These are phyloP conservation scores for Penicillium macrosclerotiorum DNA, from an alignment of 495 filamentous ascomycete species.

Conservation along the genomic window DNA sequence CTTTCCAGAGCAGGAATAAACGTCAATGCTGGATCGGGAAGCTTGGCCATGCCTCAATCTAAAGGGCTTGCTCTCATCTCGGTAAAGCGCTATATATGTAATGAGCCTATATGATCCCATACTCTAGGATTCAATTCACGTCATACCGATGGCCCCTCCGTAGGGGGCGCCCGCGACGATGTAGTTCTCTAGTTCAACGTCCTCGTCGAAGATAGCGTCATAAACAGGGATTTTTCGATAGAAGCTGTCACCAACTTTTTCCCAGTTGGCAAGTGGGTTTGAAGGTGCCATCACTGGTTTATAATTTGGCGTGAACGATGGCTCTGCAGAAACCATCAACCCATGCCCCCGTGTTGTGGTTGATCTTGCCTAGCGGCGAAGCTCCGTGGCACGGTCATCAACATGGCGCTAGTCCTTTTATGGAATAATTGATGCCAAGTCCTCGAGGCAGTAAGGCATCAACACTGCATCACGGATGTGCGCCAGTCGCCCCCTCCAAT, in stretches of 20 bases:
- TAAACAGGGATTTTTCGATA: constrained; percentile 94
- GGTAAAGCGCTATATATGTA: constrained; percentile 67
- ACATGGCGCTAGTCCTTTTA: constrained; percentile 15
- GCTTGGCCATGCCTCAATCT: constrained; percentile 68
- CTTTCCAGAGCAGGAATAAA: constrained; percentile 91
- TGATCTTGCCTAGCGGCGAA: constrained; percentile 13
- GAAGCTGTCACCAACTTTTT: constrained; percentile 84
- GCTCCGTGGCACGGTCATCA: constrained; percentile 11
- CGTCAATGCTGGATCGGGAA: constrained; percentile 81
- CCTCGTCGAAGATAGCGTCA: constrained; percentile 84
- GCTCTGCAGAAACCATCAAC: constrained; percentile 14
- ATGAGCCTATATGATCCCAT: constrained; percentile 4
- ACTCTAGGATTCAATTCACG: neutral
- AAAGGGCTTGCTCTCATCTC: constrained; percentile 82
- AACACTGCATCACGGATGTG: neutral
- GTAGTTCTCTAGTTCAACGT: constrained; percentile 94
- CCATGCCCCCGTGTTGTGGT: constrained; percentile 24
- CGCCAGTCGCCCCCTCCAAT: neutral
- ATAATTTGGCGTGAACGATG: constrained; percentile 10
- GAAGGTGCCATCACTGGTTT: constrained; percentile 39
- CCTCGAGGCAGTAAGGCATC: constrained; percentile 9
- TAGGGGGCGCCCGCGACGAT: constrained; percentile 91
- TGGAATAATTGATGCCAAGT: constrained; percentile 5
- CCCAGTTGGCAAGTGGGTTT: constrained; percentile 86
- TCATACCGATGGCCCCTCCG: constrained; percentile 84